These are phyloP conservation scores for Lignosus rhinocerotis DNA, from an alignment of 1,284 basidiomycete species.

Conservation along the genomic window DNA sequence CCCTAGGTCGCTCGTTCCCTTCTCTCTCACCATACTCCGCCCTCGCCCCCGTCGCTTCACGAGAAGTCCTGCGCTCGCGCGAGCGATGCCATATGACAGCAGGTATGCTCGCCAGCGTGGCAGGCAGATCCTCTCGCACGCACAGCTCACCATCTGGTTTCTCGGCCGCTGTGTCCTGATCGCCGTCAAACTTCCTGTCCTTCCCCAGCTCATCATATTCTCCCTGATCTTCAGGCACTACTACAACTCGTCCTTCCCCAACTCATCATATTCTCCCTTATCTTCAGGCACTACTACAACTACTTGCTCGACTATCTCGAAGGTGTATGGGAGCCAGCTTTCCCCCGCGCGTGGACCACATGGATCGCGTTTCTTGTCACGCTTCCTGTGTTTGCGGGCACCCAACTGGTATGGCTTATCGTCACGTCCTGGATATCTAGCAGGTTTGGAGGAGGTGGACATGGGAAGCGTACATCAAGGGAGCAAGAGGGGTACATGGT, in stretches of 20 bases:
- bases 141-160: constrained; percentile 3
- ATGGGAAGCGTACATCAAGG: neutral
- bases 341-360: constrained; percentile 22
- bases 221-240: constrained; percentile 17
- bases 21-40: too few species aligned
- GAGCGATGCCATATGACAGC: neutral
- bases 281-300: constrained; percentile 12
- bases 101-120: neutral
- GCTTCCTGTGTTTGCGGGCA: constrained; percentile 21
- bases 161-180: constrained; percentile 1
- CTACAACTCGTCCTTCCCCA: constrained; percentile 8
- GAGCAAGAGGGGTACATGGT: constrained; percentile 21
- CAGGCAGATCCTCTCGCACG: neutral
- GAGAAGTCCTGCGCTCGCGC: neutral
- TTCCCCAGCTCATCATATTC: constrained; percentile 19
- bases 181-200: constrained; percentile 2
- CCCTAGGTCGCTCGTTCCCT: too few species aligned
- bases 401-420: constrained; percentile 23
- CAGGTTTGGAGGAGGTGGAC: neutral
- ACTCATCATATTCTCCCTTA: constrained; percentile 17
- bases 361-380: constrained; percentile 24
- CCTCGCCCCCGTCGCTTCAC: neutral
- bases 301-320: constrained; percentile 10
- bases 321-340: constrained; percentile 22
- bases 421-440: constrained; percentile 3